phyloP scores from a whole-genome alignment of 1,284 basidiomycete species.

The Salmacisia buchloeana region DNA sequence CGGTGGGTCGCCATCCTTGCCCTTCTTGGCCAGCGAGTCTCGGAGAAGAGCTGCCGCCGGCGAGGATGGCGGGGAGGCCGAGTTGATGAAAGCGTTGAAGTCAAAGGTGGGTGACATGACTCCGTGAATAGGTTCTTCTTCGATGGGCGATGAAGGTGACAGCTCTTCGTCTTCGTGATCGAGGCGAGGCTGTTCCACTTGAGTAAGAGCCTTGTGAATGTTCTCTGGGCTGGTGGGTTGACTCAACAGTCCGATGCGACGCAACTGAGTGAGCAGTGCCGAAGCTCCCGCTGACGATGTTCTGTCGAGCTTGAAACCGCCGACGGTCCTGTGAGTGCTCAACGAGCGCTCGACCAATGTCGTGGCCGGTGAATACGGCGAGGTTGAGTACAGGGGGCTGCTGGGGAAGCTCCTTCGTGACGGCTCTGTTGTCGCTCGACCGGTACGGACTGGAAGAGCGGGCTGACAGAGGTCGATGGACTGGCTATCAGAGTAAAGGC shows the following conservation, averaged over 20 bases:
- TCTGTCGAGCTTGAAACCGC: background rate
- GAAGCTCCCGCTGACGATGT: background rate
- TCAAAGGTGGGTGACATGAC: slow-evolving; percentile 30
- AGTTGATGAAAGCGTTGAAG: slow-evolving; percentile 31
- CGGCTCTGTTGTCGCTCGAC: too few species aligned
- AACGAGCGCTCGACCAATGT: slow-evolving; percentile 1
- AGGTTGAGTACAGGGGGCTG: too few species aligned
- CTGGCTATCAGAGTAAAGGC: too few species aligned
- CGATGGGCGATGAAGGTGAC: slow-evolving; percentile 10
- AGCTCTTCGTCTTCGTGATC: background rate
- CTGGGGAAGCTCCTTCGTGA: too few species aligned
- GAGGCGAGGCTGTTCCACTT: too few species aligned
- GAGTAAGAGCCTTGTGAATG: too few species aligned
- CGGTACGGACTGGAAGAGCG: too few species aligned
- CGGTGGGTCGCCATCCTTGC: too few species aligned
- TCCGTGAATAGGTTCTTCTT: slow-evolving; percentile 11
- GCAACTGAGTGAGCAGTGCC: background rate
- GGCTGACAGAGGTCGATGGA: too few species aligned
- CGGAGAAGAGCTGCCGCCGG: too few species aligned
- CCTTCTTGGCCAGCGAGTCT: too few species aligned
- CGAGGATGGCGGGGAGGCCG: slow-evolving; percentile 4
- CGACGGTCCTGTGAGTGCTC: background rate
- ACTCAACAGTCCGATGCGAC: background rate
- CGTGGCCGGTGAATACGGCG: too few species aligned
- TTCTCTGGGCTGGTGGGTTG: background rate